Percentiles rank a stretch among this genome's conserved stretches.
Conservation (phyloP, 2,329 filamentous ascomycete genomes). For the Hymenoscyphus scutula region DNA sequence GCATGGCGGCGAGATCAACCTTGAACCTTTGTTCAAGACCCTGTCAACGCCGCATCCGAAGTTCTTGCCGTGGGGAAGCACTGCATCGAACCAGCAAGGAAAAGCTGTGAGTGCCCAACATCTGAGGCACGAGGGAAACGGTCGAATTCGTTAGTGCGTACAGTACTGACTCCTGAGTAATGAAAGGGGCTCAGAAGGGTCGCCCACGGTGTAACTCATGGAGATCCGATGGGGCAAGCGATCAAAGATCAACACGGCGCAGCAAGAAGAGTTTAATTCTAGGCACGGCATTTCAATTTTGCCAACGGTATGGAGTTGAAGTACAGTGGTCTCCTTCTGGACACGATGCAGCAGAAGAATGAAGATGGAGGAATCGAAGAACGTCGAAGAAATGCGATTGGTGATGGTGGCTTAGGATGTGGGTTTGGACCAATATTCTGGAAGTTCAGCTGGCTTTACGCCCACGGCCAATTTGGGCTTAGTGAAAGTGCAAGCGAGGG, state of each 20-base stretch:
- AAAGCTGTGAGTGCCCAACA: too few species aligned
- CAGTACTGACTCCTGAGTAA: too few species aligned
- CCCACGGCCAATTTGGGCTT: neutral
- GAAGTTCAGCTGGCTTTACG: constrained; percentile 2
- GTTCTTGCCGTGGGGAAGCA: neutral
- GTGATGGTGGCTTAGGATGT: neutral
- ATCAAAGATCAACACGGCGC: neutral
- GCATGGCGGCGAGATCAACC: constrained; percentile 10
- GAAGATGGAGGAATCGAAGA: neutral
- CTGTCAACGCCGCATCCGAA: constrained; percentile 11
- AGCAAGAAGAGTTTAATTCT: neutral
- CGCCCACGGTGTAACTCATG: neutral
- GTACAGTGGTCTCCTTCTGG: neutral
- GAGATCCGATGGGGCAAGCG: neutral
- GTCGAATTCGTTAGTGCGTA: neutral
- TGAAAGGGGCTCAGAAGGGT: neutral
- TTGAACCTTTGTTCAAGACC: neutral
- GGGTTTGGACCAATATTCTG: neutral
- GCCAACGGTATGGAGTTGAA: neutral
- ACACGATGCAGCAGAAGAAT: neutral
- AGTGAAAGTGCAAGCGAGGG: neutral
- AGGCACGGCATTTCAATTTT: neutral
- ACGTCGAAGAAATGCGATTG: neutral
- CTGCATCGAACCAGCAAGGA: neutral
- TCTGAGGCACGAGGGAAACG: neutral